Base-by-base conservation (phyloP, 192 early-diverging fungal genomes). In the Backusella luteola region DNA sequence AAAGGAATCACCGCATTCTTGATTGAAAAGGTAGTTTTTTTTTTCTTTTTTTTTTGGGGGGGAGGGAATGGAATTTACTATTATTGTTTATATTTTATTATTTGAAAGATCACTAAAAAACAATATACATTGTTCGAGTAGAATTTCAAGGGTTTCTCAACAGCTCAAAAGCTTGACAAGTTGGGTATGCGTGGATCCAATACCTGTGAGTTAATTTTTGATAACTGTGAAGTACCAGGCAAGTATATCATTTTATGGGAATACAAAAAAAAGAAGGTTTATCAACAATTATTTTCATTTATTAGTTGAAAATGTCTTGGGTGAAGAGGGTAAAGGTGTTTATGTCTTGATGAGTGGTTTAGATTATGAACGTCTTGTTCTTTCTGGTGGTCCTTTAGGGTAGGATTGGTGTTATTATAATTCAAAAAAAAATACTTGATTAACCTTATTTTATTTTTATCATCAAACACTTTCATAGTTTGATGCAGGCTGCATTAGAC, bases 271-370 rank as follows among this genome's bases (percentile, higher is more conserved):
- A 69, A 69, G 35, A 15, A 46, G 32, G 46, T 42, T 46, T 46
- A 67, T 21, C 11, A 39, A 34, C 4, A 3, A 36, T 38, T 9
- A 3, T 38, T 23, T 21, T 14, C 23, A 67, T 67, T 49, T 52
- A 41, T 23, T 38, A 84, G 90, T 67, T 2, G 95, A 94, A 77
- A 98, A 98, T 84, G 87, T 98, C 6, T 81, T 98, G 36, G 96
- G 97, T 34, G 74, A 80, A 44, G 92, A 89, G n/a, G 92, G 91
- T 68, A 88, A 92, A 75, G 97, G 97, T 49, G 96, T 97, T 11
- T 97, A 98, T 80, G 96, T 98, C 2, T 85, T 97, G 34, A 98
- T 98, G 96, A 93, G 91, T 74, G 96, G 96, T n/a, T 84, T 98
- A 8, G 96, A 97, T 72, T 83, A 93, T 71, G 97, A 97, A 82